Evolutionary conservation across 176 grass and related monocot genomes (phyloP).

Genomic region (Echinochloa phyllopogon): DNA sequence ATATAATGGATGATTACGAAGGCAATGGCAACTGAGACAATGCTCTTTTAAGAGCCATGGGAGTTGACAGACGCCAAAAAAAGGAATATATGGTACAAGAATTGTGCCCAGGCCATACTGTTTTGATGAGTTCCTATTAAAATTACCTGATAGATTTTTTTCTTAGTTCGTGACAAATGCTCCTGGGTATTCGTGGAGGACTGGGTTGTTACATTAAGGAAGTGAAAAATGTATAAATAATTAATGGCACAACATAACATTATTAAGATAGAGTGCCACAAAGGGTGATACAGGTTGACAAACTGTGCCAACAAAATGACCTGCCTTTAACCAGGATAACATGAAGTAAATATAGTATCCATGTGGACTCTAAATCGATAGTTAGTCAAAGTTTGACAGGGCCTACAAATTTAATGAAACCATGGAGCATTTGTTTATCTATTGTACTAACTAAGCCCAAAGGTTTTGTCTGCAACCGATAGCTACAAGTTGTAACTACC

Average conservation of each 20-base stretch:
- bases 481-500: background rate
- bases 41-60: background rate
- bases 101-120: background rate
- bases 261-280: background rate
- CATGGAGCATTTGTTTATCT: background rate
- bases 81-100: conserved; percentile 6
- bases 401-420: background rate
- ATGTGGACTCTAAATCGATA: background rate
- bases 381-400: background rate
- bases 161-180: background rate
- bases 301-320: conserved; percentile 8
- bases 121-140: background rate
- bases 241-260: background rate
- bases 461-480: background rate
- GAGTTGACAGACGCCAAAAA: background rate
- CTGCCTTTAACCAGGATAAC: background rate
- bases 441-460: background rate
- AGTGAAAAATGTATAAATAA: background rate
- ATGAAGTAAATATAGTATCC: background rate
- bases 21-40: background rate
- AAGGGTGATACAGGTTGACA: background rate
- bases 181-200: background rate
- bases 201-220: background rate
- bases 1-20: background rate
- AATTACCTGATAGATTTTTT: background rate